A percentile compares a stretch with the other conserved stretches of the same genome.
Conservation (phyloP, 1,139 yeast species). For the Magnusiomyces ingens region DNA sequence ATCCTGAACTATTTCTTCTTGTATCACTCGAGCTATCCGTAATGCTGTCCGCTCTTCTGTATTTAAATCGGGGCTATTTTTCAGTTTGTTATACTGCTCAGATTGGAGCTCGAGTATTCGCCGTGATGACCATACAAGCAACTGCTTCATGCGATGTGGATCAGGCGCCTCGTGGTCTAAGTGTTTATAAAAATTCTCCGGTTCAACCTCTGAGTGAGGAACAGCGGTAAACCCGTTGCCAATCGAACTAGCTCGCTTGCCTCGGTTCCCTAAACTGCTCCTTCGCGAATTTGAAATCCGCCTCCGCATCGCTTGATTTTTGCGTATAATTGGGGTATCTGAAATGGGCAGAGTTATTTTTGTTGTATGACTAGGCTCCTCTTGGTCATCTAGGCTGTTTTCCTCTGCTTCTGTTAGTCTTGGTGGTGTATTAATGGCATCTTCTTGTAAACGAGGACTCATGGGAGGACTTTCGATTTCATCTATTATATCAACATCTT, state of each 20-base stretch:
- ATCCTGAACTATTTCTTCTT: conserved; percentile 57
- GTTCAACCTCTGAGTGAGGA: conserved; percentile 59
- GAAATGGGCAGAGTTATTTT: conserved; percentile 34
- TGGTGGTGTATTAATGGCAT: background rate
- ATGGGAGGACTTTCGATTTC: background rate
- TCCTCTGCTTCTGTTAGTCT: background rate
- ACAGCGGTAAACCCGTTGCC: conserved; percentile 66
- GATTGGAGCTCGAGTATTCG: conserved; percentile 38
- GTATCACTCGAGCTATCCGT: conserved; percentile 49
- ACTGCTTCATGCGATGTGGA: conserved; percentile 65
- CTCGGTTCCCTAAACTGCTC: conserved; percentile 40
- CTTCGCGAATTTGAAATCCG: conserved; percentile 18
- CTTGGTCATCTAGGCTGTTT: background rate
- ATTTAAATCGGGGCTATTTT: conserved; percentile 21
- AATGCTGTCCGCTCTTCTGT: conserved; percentile 27
- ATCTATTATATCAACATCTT: too few species aligned
- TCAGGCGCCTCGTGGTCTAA: conserved; percentile 59
- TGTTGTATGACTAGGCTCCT: background rate
- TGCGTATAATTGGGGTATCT: conserved; percentile 39
- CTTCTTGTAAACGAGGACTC: background rate
- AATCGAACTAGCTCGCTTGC: conserved; percentile 66
- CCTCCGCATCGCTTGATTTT: conserved; percentile 34
- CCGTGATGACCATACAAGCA: conserved; percentile 63
- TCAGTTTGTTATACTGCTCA: conserved; percentile 30
- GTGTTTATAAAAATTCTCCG: conserved; percentile 53